Percentiles rank a stretch among this genome's conserved stretches.
These are phyloP conservation scores for Neonectria ditissima DNA, from an alignment of 2,329 filamentous ascomycete species.

Conservation along the genomic window DNA sequence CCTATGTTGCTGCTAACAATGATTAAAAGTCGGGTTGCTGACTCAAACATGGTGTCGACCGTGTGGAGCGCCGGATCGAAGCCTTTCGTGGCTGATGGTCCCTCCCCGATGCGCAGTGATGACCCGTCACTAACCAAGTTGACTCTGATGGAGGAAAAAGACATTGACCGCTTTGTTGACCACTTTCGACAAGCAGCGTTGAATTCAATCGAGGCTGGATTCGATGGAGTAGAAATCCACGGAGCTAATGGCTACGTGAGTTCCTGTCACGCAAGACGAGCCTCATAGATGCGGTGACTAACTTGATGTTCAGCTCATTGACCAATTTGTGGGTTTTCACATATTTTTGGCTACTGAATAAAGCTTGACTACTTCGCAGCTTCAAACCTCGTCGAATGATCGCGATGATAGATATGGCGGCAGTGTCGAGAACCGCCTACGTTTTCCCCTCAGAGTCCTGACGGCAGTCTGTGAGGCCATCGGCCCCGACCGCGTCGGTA, in stretches of 20 bases:
- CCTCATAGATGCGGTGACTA: background rate
- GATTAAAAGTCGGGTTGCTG: slow-evolving; percentile 34
- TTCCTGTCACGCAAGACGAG: background rate
- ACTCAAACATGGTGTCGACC: slow-evolving; percentile 31
- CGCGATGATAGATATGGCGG: slow-evolving; percentile 67
- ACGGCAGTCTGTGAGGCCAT: slow-evolving; percentile 56
- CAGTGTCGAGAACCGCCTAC: slow-evolving; percentile 64
- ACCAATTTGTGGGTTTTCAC: slow-evolving; percentile 64
- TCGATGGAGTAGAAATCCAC: slow-evolving; percentile 76
- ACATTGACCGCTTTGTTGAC: slow-evolving; percentile 72
- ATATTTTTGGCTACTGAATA: no score
- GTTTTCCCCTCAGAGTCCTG: slow-evolving; percentile 62
- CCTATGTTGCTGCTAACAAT: slow-evolving; percentile 6
- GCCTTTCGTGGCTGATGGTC: slow-evolving; percentile 20
- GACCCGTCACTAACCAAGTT: slow-evolving; percentile 31
- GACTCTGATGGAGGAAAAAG: slow-evolving; percentile 70
- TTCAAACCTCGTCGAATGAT: slow-evolving; percentile 60
- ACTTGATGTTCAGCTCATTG: slow-evolving; percentile 51
- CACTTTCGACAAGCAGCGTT: slow-evolving; percentile 67
- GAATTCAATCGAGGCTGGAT: slow-evolving; percentile 72
- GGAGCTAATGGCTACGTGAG: slow-evolving; percentile 70
- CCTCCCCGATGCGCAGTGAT: slow-evolving; percentile 21
- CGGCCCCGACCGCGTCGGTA: slow-evolving; percentile 65
- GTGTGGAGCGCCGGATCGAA: slow-evolving; percentile 39
- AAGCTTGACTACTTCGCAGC: slow-evolving; percentile 22